Percentiles rank a stretch among this genome's conserved stretches.
phyloP scores from a whole-genome alignment of 2,329 filamentous ascomycete species.

The Ceratocystis colombiana region DNA sequence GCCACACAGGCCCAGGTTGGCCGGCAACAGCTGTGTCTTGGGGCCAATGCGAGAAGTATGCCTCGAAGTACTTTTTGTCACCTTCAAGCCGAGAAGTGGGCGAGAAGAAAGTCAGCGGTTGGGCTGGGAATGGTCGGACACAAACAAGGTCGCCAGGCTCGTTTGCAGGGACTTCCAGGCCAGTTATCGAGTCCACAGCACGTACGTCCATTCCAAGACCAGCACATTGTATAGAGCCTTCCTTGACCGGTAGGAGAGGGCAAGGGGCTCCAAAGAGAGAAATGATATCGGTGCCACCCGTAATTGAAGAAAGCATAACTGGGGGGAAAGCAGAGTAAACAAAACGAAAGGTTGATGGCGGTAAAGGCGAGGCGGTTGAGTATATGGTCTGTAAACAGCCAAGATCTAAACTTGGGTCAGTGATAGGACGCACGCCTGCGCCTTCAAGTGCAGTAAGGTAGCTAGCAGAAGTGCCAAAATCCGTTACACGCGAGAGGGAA shows the following conservation, averaged over 20 bases:
- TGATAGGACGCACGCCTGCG: constrained; percentile 43
- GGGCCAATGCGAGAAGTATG: constrained; percentile 55
- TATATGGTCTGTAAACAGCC: constrained; percentile 71
- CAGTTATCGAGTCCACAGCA: constrained; percentile 49
- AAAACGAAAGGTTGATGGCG: constrained; percentile 85
- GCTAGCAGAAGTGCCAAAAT: constrained; percentile 90
- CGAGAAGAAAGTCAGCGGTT: constrained; percentile 85
- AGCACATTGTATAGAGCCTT: constrained; percentile 66
- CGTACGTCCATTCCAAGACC: constrained; percentile 70
- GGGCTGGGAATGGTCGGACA: constrained; percentile 74
- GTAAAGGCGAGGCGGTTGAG: constrained; percentile 83
- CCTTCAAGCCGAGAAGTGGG: constrained; percentile 37
- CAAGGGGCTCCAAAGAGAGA: constrained; percentile 85
- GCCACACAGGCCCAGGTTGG: constrained; percentile 56
- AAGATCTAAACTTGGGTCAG: constrained; percentile 48
- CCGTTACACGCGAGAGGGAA: constrained; percentile 69
- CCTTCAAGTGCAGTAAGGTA: constrained; percentile 88
- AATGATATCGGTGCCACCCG: constrained; percentile 92
- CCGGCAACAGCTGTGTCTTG: not conserved
- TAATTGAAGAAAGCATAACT: constrained; percentile 84
- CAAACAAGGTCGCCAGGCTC: constrained; percentile 84
- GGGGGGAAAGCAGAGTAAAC: constrained; percentile 74
- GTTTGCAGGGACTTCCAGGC: constrained; percentile 46
- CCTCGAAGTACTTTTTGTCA: constrained; percentile 64
- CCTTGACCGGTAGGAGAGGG: constrained; percentile 60